Evolutionary conservation across 352 stramenopile species (phyloP).

Genomic region (Pythium apleroticum): DNA sequence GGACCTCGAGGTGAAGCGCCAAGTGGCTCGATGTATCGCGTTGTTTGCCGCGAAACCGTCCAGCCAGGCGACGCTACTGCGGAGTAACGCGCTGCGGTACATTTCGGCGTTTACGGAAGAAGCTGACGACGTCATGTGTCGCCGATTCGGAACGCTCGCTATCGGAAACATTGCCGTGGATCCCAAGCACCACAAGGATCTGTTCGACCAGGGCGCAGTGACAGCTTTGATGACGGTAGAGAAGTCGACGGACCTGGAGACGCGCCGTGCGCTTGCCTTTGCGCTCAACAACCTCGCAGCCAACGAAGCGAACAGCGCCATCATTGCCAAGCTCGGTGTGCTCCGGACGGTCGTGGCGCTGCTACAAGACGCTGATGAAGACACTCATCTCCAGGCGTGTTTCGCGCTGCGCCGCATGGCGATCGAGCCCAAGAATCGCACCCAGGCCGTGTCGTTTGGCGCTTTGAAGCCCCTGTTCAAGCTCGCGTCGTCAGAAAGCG

Average conservation of each 20-base stretch:
- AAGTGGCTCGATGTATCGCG: slow-evolving; percentile 91
- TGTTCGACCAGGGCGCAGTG: slow-evolving; percentile 92
- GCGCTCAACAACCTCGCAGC: slow-evolving; percentile 93
- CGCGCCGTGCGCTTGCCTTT: slow-evolving; percentile 91
- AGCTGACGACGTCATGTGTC: slow-evolving; percentile 74
- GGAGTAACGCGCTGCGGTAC: slow-evolving; percentile 83
- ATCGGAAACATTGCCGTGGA: slow-evolving; percentile 92
- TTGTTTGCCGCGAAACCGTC: slow-evolving; percentile 92
- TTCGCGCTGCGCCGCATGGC: slow-evolving; percentile 93
- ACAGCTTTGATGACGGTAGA: slow-evolving; percentile 88
- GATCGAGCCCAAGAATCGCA: slow-evolving; percentile 89
- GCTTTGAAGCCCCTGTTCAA: slow-evolving; percentile 88
- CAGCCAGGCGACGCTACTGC: slow-evolving; percentile 88
- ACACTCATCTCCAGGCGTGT: slow-evolving; percentile 92
- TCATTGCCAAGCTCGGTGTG: slow-evolving; percentile 87
- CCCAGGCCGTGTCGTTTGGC: slow-evolving; percentile 92
- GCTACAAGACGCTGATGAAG: slow-evolving; percentile 87
- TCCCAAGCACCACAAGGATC: slow-evolving; percentile 85
- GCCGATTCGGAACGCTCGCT: slow-evolving; percentile 90
- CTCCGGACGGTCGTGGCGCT: slow-evolving; percentile 84
- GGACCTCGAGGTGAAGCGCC: slow-evolving; percentile 89
- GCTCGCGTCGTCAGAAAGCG: slow-evolving; percentile 80
- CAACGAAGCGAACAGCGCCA: slow-evolving; percentile 88
- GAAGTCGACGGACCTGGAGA: slow-evolving; percentile 88
- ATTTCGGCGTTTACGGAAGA: slow-evolving; percentile 87